These are phyloP conservation scores for Hypoxylon rubiginosum DNA, from an alignment of 2,329 filamentous ascomycete species.

Conservation along the genomic window DNA sequence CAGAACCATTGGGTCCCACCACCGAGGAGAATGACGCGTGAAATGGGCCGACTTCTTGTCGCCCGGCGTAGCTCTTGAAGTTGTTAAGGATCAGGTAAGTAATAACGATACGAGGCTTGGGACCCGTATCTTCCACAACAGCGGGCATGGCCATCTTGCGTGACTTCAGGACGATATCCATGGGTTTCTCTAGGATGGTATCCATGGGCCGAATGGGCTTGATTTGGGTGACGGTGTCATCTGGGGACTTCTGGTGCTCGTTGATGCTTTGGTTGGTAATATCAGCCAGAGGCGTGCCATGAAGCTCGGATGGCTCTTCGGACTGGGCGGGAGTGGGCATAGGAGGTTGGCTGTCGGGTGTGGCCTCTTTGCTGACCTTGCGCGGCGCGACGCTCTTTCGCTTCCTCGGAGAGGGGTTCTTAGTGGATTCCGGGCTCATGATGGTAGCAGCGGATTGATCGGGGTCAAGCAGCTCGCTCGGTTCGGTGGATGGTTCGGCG, in stretches of 20 bases:
- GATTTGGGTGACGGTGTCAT: slow-evolving; percentile 65
- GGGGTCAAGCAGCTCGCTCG: slow-evolving; percentile 71
- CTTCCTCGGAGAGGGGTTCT: slow-evolving; percentile 73
- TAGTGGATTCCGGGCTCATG: slow-evolving; percentile 50
- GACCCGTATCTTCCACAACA: slow-evolving; percentile 82
- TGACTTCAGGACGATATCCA: slow-evolving; percentile 93
- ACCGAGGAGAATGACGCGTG: slow-evolving; percentile 98
- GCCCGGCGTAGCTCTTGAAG: slow-evolving; percentile 98
- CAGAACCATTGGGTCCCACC: slow-evolving; percentile 96
- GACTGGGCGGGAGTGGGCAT: slow-evolving; percentile 68
- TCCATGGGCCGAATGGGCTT: slow-evolving; percentile 83
- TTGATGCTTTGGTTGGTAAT: slow-evolving; percentile 78
- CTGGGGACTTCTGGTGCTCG: slow-evolving; percentile 64
- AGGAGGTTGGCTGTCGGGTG: slow-evolving; percentile 56
- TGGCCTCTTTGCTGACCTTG: slow-evolving; percentile 55
- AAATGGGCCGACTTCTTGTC: slow-evolving; percentile 96
- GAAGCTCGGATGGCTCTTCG: slow-evolving; percentile 63
- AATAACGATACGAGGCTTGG: slow-evolving; percentile 91
- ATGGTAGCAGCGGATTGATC: slow-evolving; percentile 58
- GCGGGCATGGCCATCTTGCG: slow-evolving; percentile 76
- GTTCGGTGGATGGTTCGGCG: slow-evolving; percentile 62
- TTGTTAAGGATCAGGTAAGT: slow-evolving; percentile 93
- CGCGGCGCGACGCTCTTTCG: slow-evolving; percentile 70
- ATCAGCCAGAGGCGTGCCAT: slow-evolving; percentile 75
- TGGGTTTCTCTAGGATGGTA: slow-evolving; percentile 85